A percentile compares a stretch with the other conserved stretches of the same genome.
Conservation (phyloP, 768 basidiomycete genomes). For the Mycena sanguinolenta region DNA sequence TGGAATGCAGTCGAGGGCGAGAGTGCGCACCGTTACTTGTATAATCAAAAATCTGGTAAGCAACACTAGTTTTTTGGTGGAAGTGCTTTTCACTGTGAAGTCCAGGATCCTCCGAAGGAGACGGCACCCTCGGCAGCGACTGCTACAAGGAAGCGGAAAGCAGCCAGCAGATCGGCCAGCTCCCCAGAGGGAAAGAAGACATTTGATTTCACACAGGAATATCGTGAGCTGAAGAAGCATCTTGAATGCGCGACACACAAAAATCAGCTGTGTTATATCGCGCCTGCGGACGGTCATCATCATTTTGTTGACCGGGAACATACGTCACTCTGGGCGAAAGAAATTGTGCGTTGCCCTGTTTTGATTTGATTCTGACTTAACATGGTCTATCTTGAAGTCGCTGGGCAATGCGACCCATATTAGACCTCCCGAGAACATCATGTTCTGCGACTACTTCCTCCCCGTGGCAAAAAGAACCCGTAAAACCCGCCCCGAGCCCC, state of each 20-base stretch:
- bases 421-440: conserved; percentile 17
- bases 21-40: conserved; percentile 15
- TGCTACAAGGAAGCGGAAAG: conserved; percentile 21
- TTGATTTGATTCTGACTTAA: background rate
- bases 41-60: conserved; percentile 22
- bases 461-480: background rate
- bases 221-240: background rate
- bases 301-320: background rate
- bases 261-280: background rate
- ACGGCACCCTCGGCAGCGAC: background rate
- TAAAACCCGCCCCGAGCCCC: background rate
- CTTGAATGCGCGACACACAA: conserved; percentile 16
- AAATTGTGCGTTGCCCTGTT: conserved; percentile 6
- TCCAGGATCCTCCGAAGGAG: conserved; percentile 16
- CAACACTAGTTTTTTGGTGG: background rate
- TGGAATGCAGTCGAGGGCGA: background rate
- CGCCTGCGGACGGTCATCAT: conserved; percentile 14
- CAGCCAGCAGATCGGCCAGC: background rate
- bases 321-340: conserved; percentile 23
- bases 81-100: background rate
- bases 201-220: conserved; percentile 20
- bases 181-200: background rate
- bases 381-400: background rate
- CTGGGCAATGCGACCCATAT: background rate
- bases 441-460: conserved; percentile 25